Percentiles rank a stretch among this genome's conserved stretches.
Conservation (phyloP, 768 basidiomycete genomes). For the Scleroderma citrinum region DNA sequence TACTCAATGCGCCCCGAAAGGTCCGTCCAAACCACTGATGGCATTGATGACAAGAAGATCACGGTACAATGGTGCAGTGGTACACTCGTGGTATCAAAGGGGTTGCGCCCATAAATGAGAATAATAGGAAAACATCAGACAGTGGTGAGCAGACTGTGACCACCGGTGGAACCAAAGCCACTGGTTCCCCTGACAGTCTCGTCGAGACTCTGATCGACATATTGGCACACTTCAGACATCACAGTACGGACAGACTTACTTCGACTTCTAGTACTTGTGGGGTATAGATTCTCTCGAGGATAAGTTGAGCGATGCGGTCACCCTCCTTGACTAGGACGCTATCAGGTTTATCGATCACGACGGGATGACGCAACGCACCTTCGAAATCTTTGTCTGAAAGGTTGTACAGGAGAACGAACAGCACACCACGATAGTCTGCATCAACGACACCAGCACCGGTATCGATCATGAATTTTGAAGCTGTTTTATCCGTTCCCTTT, state of each 20-base stretch:
- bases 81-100: not conserved
- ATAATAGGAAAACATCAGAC: too few species aligned
- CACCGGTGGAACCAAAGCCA: constrained; percentile 96
- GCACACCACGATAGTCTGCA: constrained; percentile 88
- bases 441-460: constrained; percentile 98
- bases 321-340: constrained; percentile 70
- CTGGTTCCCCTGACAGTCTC: constrained; percentile 77
- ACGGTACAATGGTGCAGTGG: not conserved
- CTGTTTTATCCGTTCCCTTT: constrained; percentile 42
- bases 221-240: not conserved
- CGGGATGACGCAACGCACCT: constrained; percentile 37
- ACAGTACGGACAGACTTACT: constrained; percentile 39
- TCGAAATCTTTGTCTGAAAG: constrained; percentile 84
- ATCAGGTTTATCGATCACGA: constrained; percentile 1
- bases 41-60: too few species aligned
- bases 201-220: constrained; percentile 60
- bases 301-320: constrained; percentile 93
- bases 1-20: not conserved
- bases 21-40: too few species aligned
- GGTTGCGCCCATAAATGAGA: too few species aligned
- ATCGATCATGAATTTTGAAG: constrained; percentile 96
- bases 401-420: constrained; percentile 93
- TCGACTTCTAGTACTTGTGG: constrained; percentile 84
- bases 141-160: constrained; percentile 47
- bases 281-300: constrained; percentile 85